phyloP scores from a whole-genome alignment of 441 rosid species.

The Populus hybrid region DNA sequence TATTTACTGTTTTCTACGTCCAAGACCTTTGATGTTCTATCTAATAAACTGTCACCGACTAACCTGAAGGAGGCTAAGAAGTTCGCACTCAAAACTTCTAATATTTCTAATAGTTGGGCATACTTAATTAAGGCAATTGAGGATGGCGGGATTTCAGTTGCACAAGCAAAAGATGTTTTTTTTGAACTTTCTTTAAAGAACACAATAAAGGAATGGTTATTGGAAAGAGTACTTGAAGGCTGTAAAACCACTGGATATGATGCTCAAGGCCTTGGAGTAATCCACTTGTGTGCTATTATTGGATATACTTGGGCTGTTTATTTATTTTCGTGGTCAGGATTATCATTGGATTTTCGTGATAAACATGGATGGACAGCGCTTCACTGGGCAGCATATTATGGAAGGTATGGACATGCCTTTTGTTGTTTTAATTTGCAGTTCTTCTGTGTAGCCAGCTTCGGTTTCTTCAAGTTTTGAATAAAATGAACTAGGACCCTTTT shows the following conservation, averaged over 20 bases:
- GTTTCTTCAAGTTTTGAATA: not conserved
- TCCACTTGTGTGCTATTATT: constrained; percentile 88
- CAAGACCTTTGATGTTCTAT: constrained; percentile 51
- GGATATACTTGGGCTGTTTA: constrained; percentile 89
- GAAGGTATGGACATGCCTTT: constrained; percentile 47
- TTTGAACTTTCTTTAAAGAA: constrained; percentile 77
- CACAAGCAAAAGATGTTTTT: constrained; percentile 65
- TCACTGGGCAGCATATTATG: constrained; percentile 95
- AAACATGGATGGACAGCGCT: constrained; percentile 98
- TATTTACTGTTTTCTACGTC: constrained; percentile 75
- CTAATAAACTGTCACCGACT: constrained; percentile 52
- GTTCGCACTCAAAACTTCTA: constrained; percentile 51
- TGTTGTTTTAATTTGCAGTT: not conserved
- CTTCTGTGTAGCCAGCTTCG: not conserved
- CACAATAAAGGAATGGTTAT: constrained; percentile 81
- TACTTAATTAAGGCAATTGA: constrained; percentile 62
- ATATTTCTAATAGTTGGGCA: constrained; percentile 57
- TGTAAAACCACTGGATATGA: constrained; percentile 68
- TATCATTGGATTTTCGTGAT: constrained; percentile 88
- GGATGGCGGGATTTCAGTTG: constrained; percentile 42
- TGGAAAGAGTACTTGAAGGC: constrained; percentile 75
- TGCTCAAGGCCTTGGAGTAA: constrained; percentile 78
- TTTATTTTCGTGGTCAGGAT: constrained; percentile 68
- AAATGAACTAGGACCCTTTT: not conserved
- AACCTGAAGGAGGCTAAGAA: constrained; percentile 68